These are phyloP conservation scores for Globisporangium perplexum DNA, from an alignment of 352 stramenopile genomes.

Conservation along the genomic window DNA sequence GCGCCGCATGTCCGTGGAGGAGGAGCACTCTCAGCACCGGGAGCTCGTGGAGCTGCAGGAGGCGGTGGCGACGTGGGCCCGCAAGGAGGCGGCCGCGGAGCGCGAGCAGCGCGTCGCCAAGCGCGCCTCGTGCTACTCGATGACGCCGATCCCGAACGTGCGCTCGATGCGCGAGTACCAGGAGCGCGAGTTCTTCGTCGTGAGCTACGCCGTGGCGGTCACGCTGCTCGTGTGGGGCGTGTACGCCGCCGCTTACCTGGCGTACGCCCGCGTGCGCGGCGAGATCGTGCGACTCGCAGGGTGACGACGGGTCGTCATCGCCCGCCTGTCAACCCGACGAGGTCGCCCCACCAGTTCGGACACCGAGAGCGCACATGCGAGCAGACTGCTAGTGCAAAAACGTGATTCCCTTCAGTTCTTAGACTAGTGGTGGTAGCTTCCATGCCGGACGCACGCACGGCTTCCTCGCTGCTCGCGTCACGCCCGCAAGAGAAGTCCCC, in stretches of 20 bases:
- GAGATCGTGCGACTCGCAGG: constrained; percentile 1
- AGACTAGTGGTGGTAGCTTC: constrained; percentile 9
- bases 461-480: background rate
- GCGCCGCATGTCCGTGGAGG: constrained; percentile 41
- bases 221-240: constrained; percentile 48
- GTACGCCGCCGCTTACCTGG: constrained; percentile 18
- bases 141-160: constrained; percentile 26
- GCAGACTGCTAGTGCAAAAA: background rate
- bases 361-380: no score
- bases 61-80: constrained; percentile 41
- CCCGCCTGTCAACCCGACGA: no score
- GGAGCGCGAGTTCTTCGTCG: constrained; percentile 33
- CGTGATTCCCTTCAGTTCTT: background rate
- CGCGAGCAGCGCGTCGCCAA: constrained; percentile 27
- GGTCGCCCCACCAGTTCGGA: no score
- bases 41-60: constrained; percentile 55
- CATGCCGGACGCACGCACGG: background rate
- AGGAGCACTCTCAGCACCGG: constrained; percentile 37
- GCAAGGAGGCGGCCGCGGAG: constrained; percentile 39
- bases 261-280: constrained; percentile 15
- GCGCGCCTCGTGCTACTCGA: constrained; percentile 27
- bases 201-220: constrained; percentile 35
- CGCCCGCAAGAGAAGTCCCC: no score
- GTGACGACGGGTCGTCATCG: no score
- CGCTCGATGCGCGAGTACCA: constrained; percentile 35